A percentile compares a stretch with the other conserved stretches of the same genome.
phyloP scores from a whole-genome alignment of 176 grass and related monocot genomes.

The Rhynchospora pubera region DNA sequence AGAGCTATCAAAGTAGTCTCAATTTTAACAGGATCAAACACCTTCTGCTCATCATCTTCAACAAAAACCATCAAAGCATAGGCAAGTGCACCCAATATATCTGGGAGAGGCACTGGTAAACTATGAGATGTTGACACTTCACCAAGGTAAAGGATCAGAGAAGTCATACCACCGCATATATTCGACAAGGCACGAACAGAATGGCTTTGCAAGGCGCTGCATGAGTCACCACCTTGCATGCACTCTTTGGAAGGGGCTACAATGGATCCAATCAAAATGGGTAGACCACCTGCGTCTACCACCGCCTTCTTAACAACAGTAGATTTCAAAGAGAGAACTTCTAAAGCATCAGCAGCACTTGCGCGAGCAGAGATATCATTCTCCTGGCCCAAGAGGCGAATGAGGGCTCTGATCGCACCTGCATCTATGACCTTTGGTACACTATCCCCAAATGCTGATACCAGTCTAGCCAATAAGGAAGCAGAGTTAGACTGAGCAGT shows the following conservation, averaged over 20 bases:
- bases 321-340: constrained; percentile 82
- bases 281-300: constrained; percentile 83
- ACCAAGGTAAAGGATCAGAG: constrained; percentile 76
- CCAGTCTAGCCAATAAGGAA: constrained; percentile 78
- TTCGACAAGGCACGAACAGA: constrained; percentile 78
- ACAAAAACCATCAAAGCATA: constrained; percentile 91
- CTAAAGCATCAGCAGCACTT: constrained; percentile 96
- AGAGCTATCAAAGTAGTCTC: constrained; percentile 68
- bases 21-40: constrained; percentile 71
- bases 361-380: constrained; percentile 84
- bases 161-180: constrained; percentile 80
- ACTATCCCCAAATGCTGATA: constrained; percentile 79
- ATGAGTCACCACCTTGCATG: constrained; percentile 75
- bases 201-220: constrained; percentile 78
- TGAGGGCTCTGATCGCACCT: constrained; percentile 74
- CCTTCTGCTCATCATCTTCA: constrained; percentile 63
- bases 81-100: constrained; percentile 89
- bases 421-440: constrained; percentile 75
- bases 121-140: constrained; percentile 57
- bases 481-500: constrained; percentile 91
- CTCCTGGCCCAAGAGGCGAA: constrained; percentile 66
- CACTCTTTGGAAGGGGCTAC: constrained; percentile 93
- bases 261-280: constrained; percentile 83
- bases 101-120: constrained; percentile 45
- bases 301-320: constrained; percentile 85